These are phyloP conservation scores for Cucumis melo DNA, from an alignment of 306 rosid genomes.

Conservation along the genomic window DNA sequence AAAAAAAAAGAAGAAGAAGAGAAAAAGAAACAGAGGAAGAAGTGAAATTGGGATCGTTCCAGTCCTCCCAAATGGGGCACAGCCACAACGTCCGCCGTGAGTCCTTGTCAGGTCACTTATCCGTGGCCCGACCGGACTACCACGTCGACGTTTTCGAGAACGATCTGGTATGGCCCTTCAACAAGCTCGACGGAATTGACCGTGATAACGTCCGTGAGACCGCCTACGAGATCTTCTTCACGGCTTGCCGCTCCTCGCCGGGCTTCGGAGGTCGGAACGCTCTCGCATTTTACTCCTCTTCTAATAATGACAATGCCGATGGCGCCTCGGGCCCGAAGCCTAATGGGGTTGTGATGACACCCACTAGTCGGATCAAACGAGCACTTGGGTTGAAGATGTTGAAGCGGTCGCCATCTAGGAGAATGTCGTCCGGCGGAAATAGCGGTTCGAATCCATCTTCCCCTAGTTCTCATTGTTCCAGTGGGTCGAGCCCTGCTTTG, in stretches of 20 bases:
- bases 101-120: conserved; percentile 34
- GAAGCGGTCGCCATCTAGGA: conserved; percentile 75
- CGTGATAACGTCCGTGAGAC: conserved; percentile 54
- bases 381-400: conserved; percentile 76
- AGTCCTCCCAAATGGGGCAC: conserved; percentile 49
- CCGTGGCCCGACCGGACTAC: conserved; percentile 19
- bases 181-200: conserved; percentile 31
- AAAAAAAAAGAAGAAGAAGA: background rate
- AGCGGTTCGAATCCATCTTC: conserved; percentile 37
- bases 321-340: conserved; percentile 5
- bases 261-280: conserved; percentile 70
- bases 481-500: conserved; percentile 13
- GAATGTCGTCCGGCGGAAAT: conserved; percentile 39
- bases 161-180: conserved; percentile 43
- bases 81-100: conserved; percentile 76
- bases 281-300: conserved; percentile 32
- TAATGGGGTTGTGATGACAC: conserved; percentile 49
- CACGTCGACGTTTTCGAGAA: conserved; percentile 9
- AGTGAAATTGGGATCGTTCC: background rate
- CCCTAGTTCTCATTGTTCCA: conserved; percentile 5
- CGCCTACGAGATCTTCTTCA: conserved; percentile 85
- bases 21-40: background rate
- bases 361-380: conserved; percentile 62
- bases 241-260: conserved; percentile 65
- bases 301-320: conserved; percentile 7